Base-by-base conservation (phyloP, 2,329 filamentous ascomycete species). In the Nannizzia gypsea region DNA sequence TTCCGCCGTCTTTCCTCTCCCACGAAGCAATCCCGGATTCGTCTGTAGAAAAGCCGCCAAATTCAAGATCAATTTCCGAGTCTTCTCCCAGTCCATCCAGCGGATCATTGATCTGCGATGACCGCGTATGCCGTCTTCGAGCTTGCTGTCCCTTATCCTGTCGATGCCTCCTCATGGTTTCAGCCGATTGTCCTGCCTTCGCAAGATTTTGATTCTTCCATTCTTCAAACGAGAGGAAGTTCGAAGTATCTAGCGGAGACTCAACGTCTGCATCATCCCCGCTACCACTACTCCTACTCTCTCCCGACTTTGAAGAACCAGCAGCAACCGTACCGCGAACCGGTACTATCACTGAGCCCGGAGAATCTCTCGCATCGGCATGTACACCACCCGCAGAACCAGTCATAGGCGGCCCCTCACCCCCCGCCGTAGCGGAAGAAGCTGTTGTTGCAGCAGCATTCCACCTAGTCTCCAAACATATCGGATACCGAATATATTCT, bases 221-320 rank as follows among this genome's bases (percentile, higher is more conserved):
- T 68, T 97, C 92, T 71, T 97, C 93, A 67, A 99, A 99, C 0
- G 93, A 96, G 67, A 97, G 84, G 71, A 97, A 97, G 5, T 90
- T 86, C 52, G 86, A 82, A 65, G 89, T 88, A 67, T 89, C 86
- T 9, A 87, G 77, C 0, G 82, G 80, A 1, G 83, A 85, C 55
- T 88, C 87, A 4, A 79, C 78, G 60, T 88, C 85, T 15, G 77
- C 70, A 59, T 84, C 80, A 15, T 56, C 54, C 24, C 6, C 28
- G 31, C 6, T 28, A 26, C 11, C 6, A 2, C 26, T 15, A 2
- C 28, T 17, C 8, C 15, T 13, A 6, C n/a, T 17, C n/a, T 54
- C 50, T 34, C 20, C 26, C 2, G 26, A 28, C 15, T 3, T n/a
- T 11, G 50, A 31, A 34, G 50, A 34, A n/a, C n/a, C 50, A 2